Conservation (phyloP, 805 yeast species). For the Starmerella roubikii region DNA sequence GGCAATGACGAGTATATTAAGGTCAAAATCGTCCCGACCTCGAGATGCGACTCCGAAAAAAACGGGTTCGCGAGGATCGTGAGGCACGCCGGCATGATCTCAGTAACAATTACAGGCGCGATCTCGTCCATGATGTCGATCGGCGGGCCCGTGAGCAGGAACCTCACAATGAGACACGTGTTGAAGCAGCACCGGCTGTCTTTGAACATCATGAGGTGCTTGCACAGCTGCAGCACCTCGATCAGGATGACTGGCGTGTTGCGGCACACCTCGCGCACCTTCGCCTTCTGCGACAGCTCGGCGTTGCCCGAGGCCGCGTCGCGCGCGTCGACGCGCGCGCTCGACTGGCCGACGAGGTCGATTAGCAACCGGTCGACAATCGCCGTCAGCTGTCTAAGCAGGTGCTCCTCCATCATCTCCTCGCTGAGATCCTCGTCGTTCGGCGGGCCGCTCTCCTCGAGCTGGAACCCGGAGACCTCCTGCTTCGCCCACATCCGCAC, state of each 20-base stretch:
- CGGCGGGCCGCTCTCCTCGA: slow-evolving; percentile 32
- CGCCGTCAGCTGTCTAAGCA: slow-evolving; percentile 83
- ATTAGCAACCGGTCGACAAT: slow-evolving; percentile 76
- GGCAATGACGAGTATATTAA: slow-evolving; percentile 57
- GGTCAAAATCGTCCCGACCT: slow-evolving; percentile 81
- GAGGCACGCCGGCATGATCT: slow-evolving; percentile 56
- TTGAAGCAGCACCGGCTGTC: slow-evolving; percentile 91
- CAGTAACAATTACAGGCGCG: slow-evolving; percentile 51
- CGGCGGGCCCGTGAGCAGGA: slow-evolving; percentile 38
- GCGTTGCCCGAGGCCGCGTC: slow-evolving; percentile 30
- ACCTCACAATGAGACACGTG: slow-evolving; percentile 66
- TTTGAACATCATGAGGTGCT: slow-evolving; percentile 65
- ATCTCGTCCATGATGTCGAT: slow-evolving; percentile 60
- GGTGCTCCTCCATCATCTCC: slow-evolving; percentile 96
- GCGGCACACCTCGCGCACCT: slow-evolving; percentile 52
- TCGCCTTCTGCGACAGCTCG: slow-evolving; percentile 33
- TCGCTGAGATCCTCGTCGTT: slow-evolving; percentile 81
- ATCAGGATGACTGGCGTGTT: slow-evolving; percentile 55
- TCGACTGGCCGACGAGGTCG: slow-evolving; percentile 74
- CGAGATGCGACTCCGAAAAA: slow-evolving; percentile 76
- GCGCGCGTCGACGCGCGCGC: slow-evolving; percentile 30
- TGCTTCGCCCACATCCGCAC: slow-evolving; percentile 64
- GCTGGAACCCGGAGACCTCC: slow-evolving; percentile 33
- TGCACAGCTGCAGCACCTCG: slow-evolving; percentile 59
- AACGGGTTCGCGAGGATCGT: slow-evolving; percentile 58